phyloP scores from a whole-genome alignment of 768 basidiomycete species.

The Polyporus arcularius region DNA sequence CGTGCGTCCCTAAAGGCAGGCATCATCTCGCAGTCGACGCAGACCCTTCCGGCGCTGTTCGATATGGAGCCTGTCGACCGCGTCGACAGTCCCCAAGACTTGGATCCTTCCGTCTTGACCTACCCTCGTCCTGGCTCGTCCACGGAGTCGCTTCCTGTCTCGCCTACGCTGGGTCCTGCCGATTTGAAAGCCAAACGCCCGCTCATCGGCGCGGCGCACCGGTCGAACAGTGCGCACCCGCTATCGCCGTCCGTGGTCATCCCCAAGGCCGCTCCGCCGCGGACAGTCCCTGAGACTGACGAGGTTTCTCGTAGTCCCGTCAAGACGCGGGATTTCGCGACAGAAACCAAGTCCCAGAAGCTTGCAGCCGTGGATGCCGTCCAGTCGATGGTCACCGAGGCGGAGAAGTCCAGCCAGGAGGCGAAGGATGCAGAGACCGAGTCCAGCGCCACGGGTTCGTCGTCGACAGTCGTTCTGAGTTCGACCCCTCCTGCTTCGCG shows the following conservation, averaged over 20 bases:
- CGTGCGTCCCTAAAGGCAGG: constrained; percentile 21
- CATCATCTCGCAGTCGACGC: constrained; percentile 27
- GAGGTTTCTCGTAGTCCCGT: constrained; percentile 12
- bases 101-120: constrained; percentile 74
- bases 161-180: constrained; percentile 24
- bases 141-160: constrained; percentile 64
- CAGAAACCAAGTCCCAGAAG: constrained; percentile 16
- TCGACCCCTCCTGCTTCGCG: constrained; percentile 6
- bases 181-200: constrained; percentile 6
- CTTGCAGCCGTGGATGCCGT: constrained; percentile 13
- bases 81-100: constrained; percentile 46
- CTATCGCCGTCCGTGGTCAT: constrained; percentile 12
- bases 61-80: constrained; percentile 18
- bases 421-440: background rate
- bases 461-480: background rate
- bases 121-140: constrained; percentile 78
- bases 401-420: constrained; percentile 5
- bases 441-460: background rate
- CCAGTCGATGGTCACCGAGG: constrained; percentile 15
- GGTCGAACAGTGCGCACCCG: constrained; percentile 18
- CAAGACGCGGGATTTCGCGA: constrained; percentile 23
- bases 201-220: constrained; percentile 8
- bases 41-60: constrained; percentile 38
- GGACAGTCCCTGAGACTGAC: background rate
- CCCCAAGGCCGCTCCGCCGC: background rate